phyloP scores from a whole-genome alignment of 2,329 filamentous ascomycete genomes.

The Ceratocystiopsis minuta region DNA sequence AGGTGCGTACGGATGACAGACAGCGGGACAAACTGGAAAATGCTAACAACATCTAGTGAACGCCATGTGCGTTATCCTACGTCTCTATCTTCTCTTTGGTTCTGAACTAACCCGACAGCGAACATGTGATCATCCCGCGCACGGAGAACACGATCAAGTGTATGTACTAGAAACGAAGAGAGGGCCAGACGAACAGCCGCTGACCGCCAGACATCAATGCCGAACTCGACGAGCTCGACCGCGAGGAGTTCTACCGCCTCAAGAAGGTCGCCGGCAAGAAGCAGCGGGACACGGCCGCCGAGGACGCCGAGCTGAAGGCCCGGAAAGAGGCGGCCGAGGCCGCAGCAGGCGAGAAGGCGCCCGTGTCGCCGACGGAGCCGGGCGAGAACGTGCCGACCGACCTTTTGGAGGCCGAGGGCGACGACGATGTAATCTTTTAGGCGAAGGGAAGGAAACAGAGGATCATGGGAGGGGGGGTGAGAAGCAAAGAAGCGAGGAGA shows the following conservation, averaged over 20 bases:
- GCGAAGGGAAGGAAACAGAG: background rate
- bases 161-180: slow-evolving; percentile 18
- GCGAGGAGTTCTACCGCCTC: slow-evolving; percentile 93
- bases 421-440: slow-evolving; percentile 75
- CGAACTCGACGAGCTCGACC: slow-evolving; percentile 88
- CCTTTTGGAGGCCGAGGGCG: slow-evolving; percentile 56
- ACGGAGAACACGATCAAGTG: slow-evolving; percentile 99
- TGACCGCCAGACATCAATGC: slow-evolving; percentile 66
- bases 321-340: slow-evolving; percentile 38
- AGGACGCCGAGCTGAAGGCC: slow-evolving; percentile 58
- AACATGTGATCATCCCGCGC: slow-evolving; percentile 90
- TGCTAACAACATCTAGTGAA: slow-evolving; percentile 51
- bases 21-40: too few species aligned
- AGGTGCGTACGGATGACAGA: slow-evolving; percentile 36
- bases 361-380: slow-evolving; percentile 9
- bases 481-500: too few species aligned
- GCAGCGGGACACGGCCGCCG: slow-evolving; percentile 53
- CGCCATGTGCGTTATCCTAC: slow-evolving; percentile 49
- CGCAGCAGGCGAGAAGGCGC: slow-evolving; percentile 9
- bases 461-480: background rate
- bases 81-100: background rate
- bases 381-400: slow-evolving; percentile 35
- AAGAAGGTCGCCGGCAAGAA: slow-evolving; percentile 90
- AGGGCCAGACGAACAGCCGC: background rate
- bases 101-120: slow-evolving; percentile 25